These are phyloP conservation scores for Barnettozyma siamensis DNA, from an alignment of 805 yeast genomes.

Conservation along the genomic window DNA sequence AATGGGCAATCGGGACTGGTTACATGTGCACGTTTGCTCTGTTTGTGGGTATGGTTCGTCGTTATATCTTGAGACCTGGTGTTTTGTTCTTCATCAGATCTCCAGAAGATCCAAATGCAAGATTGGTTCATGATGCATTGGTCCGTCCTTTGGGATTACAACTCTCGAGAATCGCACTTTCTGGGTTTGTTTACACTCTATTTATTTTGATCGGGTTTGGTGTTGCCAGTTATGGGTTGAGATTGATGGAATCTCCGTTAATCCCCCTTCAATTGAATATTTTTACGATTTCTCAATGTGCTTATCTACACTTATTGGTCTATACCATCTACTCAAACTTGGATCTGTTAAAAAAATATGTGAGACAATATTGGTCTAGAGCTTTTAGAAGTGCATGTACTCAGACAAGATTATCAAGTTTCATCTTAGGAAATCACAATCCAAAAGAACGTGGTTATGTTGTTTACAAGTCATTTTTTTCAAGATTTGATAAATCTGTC, in stretches of 20 bases:
- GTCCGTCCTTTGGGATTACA: slow-evolving; percentile 72
- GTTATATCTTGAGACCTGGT: slow-evolving; percentile 73
- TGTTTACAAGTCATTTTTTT: slow-evolving; percentile 44
- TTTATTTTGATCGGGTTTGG: slow-evolving; percentile 78
- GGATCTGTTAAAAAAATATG: slow-evolving; percentile 27
- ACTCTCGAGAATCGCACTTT: slow-evolving; percentile 61
- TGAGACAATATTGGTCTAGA: slow-evolving; percentile 53
- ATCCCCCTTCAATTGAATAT: slow-evolving; percentile 14
- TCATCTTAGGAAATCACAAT: slow-evolving; percentile 56
- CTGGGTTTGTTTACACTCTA: slow-evolving; percentile 67
- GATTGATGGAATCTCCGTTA: slow-evolving; percentile 13
- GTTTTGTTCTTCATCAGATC: slow-evolving; percentile 87
- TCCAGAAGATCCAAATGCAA: slow-evolving; percentile 88
- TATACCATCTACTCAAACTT: slow-evolving; percentile 2
- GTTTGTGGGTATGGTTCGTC: slow-evolving; percentile 79
- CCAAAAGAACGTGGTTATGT: slow-evolving; percentile 68
- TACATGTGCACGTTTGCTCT: slow-evolving; percentile 87
- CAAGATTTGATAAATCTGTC: slow-evolving; percentile 33
- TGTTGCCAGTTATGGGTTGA: slow-evolving; percentile 22
- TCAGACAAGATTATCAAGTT: slow-evolving; percentile 71
- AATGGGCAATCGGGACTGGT: slow-evolving; percentile 70
- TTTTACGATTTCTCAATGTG: background rate
- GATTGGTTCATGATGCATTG: slow-evolving; percentile 81
- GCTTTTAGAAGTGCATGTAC: slow-evolving; percentile 52
- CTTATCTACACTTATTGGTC: background rate